Conservation (phyloP, 1,139 yeast genomes). For the Zygotorulaspora mrakii region DNA sequence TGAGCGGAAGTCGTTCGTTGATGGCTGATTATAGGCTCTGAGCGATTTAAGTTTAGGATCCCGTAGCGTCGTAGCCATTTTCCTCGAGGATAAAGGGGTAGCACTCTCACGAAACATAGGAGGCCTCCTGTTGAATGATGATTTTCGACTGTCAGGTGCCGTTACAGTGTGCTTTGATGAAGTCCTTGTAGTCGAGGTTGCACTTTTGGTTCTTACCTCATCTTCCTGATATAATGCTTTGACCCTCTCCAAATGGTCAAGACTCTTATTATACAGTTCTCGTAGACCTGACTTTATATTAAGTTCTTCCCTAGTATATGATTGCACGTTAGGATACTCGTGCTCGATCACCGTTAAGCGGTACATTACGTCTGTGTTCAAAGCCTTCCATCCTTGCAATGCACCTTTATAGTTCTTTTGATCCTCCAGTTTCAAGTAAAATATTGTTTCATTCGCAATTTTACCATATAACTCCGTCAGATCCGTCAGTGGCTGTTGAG, state of each 20-base stretch:
- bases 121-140: conserved; percentile 10
- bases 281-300: conserved; percentile 39
- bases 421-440: conserved; percentile 57
- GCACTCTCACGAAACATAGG: conserved; percentile 4
- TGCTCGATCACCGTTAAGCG: conserved; percentile 55
- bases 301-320: conserved; percentile 44
- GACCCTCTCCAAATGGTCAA: conserved; percentile 40
- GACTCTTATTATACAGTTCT: conserved; percentile 36
- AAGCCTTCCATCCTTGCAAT: conserved; percentile 65
- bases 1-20: conserved; percentile 5
- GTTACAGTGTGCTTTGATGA: conserved; percentile 1
- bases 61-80: conserved; percentile 19
- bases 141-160: conserved; percentile 6
- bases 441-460: conserved; percentile 54
- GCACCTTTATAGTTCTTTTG: conserved; percentile 51
- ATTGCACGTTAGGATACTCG: conserved; percentile 37
- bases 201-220: conserved; percentile 5
- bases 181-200: conserved; percentile 4
- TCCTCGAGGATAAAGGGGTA: conserved; percentile 13
- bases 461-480: conserved; percentile 60
- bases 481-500: conserved; percentile 55
- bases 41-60: conserved; percentile 11
- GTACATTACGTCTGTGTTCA: conserved; percentile 57
- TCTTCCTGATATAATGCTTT: conserved; percentile 23
- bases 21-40: conserved; percentile 1